Percentiles rank a stretch among this genome's conserved stretches.
These are phyloP conservation scores for Penicillium samsonianum DNA, from an alignment of 495 filamentous ascomycete genomes.

Conservation along the genomic window DNA sequence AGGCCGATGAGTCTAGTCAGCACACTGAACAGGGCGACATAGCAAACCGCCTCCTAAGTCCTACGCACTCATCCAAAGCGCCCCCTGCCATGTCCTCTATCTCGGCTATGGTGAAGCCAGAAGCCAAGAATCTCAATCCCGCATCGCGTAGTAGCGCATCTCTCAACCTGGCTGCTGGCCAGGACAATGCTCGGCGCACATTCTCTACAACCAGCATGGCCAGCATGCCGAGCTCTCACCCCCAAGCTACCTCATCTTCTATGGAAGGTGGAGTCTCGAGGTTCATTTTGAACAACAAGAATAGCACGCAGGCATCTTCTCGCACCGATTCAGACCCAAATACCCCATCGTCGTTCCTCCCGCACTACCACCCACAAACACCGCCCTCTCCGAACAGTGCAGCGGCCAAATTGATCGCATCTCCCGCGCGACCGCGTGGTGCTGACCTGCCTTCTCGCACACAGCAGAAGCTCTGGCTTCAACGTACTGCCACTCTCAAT, in stretches of 20 bases:
- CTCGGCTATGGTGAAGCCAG: conserved; percentile 46
- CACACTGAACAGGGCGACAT: conserved; percentile 38
- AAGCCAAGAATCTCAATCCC: conserved; percentile 33
- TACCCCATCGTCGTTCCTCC: conserved; percentile 51
- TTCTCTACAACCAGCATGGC: conserved; percentile 34
- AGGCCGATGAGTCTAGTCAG: conserved; percentile 29
- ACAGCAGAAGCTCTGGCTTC: conserved; percentile 52
- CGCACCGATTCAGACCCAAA: conserved; percentile 51
- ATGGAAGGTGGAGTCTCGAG: conserved; percentile 52
- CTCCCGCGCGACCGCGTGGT: conserved; percentile 40
- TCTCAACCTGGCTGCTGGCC: conserved; percentile 38
- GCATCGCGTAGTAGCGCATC: conserved; percentile 42
- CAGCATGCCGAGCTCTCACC: conserved; percentile 30
- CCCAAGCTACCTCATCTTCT: conserved; percentile 46
- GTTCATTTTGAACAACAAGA: conserved; percentile 45
- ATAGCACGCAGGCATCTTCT: conserved; percentile 33
- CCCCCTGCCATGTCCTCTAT: conserved; percentile 53
- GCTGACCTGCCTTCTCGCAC: conserved; percentile 46
- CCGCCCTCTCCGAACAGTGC: conserved; percentile 42
- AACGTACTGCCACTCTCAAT: conserved; percentile 49
- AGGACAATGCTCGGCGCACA: conserved; percentile 39
- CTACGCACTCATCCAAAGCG: conserved; percentile 46
- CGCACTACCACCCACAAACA: conserved; percentile 50
- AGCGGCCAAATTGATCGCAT: conserved; percentile 23
- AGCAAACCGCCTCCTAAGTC: conserved; percentile 43